Percentiles rank a stretch among this genome's conserved stretches.
Conservation (phyloP, 352 stramenopile species). For the Globisporangium apiculatum region DNA sequence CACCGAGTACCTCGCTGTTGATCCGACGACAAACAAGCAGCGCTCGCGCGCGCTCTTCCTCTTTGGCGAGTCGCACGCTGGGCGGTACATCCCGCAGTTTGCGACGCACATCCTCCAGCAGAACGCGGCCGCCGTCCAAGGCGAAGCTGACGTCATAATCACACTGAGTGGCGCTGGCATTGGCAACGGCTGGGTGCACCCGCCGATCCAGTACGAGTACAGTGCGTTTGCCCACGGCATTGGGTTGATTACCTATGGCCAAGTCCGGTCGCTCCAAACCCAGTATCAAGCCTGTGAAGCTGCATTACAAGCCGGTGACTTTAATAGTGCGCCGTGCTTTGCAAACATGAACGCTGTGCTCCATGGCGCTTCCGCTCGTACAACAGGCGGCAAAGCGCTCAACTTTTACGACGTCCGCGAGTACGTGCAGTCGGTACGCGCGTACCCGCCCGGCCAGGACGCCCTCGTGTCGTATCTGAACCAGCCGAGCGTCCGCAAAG, state of each 20-base stretch:
- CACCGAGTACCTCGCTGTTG: conserved; percentile 43
- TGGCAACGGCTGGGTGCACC: conserved; percentile 97
- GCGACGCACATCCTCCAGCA: conserved; percentile 89
- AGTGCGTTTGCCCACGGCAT: conserved; percentile 91
- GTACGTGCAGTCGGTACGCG: conserved; percentile 43
- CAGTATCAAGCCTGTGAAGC: conserved; percentile 65
- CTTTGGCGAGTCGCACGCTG: conserved; percentile 95
- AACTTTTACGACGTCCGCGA: conserved; percentile 93
- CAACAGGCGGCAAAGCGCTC: conserved; percentile 47
- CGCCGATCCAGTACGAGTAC: conserved; percentile 94
- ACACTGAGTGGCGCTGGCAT: conserved; percentile 89
- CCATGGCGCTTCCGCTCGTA: conserved; percentile 24
- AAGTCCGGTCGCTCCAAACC: conserved; percentile 56
- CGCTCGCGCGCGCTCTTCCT: conserved; percentile 87
- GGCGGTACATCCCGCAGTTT: conserved; percentile 96
- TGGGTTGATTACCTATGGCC: conserved; percentile 84
- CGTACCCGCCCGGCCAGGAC: conserved; percentile 87
- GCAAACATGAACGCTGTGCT: conserved; percentile 90
- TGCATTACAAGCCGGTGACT: conserved; percentile 68
- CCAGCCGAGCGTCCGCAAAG: conserved; percentile 69
- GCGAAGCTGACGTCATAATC: conserved; percentile 31
- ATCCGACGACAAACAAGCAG: conserved; percentile 27
- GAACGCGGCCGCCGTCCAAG: conserved; percentile 37
- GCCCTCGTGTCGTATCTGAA: conserved; percentile 90
- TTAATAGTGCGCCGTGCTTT: conserved; percentile 78